These are phyloP conservation scores for Magnolia officinalis DNA, from an alignment of 164 flowering plant genomes.

Conservation along the genomic window DNA sequence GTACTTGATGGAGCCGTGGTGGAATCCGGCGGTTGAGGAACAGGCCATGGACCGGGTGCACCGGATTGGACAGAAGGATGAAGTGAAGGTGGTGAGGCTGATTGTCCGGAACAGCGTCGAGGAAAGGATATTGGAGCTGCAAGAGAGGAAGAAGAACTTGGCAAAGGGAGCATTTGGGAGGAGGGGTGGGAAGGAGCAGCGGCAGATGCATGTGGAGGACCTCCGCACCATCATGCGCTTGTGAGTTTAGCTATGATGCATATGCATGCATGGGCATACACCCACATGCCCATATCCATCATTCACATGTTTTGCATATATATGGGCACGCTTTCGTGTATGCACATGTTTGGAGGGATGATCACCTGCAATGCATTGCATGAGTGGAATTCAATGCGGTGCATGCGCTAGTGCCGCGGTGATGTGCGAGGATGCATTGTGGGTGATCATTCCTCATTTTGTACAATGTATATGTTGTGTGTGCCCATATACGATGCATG, in stretches of 20 bases:
- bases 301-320: not conserved
- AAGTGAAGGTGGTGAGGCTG: slow-evolving; percentile 75
- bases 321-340: not conserved
- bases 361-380: no score
- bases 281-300: not conserved
- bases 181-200: slow-evolving; percentile 35
- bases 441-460: no score
- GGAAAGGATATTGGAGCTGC: slow-evolving; percentile 76
- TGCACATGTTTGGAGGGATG: not conserved
- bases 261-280: not conserved
- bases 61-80: slow-evolving; percentile 77
- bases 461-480: no score
- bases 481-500: no score
- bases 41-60: slow-evolving; percentile 97
- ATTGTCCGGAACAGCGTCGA: slow-evolving; percentile 71
- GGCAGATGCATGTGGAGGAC: slow-evolving; percentile 51
- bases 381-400: no score
- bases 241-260: slow-evolving; percentile 20
- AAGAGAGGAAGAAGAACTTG: slow-evolving; percentile 65
- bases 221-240: slow-evolving; percentile 56
- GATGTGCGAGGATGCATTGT: no score
- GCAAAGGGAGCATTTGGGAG: slow-evolving; percentile 63
- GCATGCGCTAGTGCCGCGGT: no score
- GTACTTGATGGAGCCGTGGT: slow-evolving; percentile 90
- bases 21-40: slow-evolving; percentile 96